These are phyloP conservation scores for Monilinia fructicola DNA, from an alignment of 2,329 filamentous ascomycete genomes.

Conservation along the genomic window DNA sequence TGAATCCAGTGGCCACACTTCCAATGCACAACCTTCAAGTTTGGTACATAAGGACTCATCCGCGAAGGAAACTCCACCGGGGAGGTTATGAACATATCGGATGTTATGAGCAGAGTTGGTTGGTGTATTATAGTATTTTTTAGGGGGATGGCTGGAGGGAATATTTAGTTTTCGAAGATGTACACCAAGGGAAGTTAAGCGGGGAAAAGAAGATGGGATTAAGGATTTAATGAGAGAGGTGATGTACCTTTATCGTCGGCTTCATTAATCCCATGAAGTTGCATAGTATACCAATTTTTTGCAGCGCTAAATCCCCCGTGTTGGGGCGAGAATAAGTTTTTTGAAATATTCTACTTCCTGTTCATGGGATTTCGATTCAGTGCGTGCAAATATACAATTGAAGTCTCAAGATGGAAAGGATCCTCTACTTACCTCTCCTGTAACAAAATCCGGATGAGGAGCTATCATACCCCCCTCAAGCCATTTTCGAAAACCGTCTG, in stretches of 20 bases:
- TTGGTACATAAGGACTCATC: slow-evolving; percentile 20
- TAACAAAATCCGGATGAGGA: slow-evolving; percentile 27
- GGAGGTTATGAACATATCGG: slow-evolving; percentile 26
- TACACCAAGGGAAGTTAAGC: too few species aligned
- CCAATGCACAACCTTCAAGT: slow-evolving; percentile 28
- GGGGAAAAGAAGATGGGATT: not conserved
- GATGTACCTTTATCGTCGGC: slow-evolving; percentile 17
- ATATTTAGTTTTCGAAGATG: not conserved
- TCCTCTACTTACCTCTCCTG: slow-evolving; percentile 12
- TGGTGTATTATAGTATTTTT: slow-evolving; percentile 19
- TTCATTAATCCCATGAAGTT: slow-evolving; percentile 13
- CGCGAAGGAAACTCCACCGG: slow-evolving; percentile 24
- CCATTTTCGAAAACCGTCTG: slow-evolving; percentile 23
- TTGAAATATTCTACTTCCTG: slow-evolving; percentile 6
- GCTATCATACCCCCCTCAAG: slow-evolving; percentile 14
- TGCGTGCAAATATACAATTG: too few species aligned
- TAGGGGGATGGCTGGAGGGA: slow-evolving; percentile 14
- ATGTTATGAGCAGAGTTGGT: slow-evolving; percentile 29
- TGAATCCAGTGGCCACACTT: slow-evolving; percentile 35
- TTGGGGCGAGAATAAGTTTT: not conserved
- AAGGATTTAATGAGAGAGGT: not conserved
- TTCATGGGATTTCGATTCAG: not conserved
- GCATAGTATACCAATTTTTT: slow-evolving; percentile 18
- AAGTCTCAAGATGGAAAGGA: too few species aligned
- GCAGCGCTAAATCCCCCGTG: slow-evolving; percentile 14